Evolutionary conservation across 164 flowering plant genomes (phyloP).

Genomic region (Magnolia officinalis): DNA sequence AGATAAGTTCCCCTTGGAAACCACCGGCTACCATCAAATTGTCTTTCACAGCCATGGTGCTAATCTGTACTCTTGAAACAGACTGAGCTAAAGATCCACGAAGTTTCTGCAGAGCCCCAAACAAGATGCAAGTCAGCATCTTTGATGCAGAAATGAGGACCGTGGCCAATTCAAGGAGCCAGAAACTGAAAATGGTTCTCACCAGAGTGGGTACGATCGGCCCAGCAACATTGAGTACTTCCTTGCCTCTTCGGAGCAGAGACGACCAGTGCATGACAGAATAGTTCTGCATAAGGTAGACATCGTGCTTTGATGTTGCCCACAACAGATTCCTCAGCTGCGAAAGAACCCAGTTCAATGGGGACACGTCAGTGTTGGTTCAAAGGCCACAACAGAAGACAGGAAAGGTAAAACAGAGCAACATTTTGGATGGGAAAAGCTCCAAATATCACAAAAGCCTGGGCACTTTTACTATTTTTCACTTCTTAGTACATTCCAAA

Average conservation of each 20-base stretch:
- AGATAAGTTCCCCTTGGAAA: slow-evolving; percentile 91
- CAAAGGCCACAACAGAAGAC: not conserved
- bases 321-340: slow-evolving; percentile 84
- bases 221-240: slow-evolving; percentile 71
- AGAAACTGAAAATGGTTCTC: slow-evolving; percentile 6
- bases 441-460: not conserved
- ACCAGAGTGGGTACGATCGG: slow-evolving; percentile 62
- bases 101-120: slow-evolving; percentile 31
- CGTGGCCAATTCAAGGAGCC: not conserved
- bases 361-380: not conserved
- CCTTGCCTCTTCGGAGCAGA: slow-evolving; percentile 50
- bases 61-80: slow-evolving; percentile 73
- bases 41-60: slow-evolving; percentile 82
- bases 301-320: slow-evolving; percentile 95
- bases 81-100: slow-evolving; percentile 51
- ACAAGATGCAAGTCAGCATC: not conserved
- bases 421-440: not conserved
- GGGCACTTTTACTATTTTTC: too few species aligned
- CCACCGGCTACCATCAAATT: slow-evolving; percentile 86
- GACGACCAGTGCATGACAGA: slow-evolving; percentile 95
- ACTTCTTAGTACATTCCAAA: too few species aligned
- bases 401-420: not conserved
- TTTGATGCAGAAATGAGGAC: not conserved
- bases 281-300: slow-evolving; percentile 80
- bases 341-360: slow-evolving; percentile 11